These are phyloP conservation scores for Ophiostoma montium DNA, from an alignment of 2,329 filamentous ascomycete genomes.

Conservation along the genomic window DNA sequence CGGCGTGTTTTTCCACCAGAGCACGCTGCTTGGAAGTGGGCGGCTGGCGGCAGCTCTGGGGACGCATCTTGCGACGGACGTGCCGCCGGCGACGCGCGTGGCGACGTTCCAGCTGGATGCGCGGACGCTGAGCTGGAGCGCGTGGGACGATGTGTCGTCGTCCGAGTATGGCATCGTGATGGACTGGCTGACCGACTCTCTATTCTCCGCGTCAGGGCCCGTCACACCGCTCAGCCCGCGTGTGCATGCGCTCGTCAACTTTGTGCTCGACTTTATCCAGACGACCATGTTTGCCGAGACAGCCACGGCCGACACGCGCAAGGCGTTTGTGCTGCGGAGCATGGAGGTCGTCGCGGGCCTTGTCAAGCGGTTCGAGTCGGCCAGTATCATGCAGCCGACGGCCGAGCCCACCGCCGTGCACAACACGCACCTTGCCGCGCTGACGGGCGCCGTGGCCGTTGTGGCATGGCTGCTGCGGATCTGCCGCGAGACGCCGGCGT, in stretches of 20 bases:
- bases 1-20: slow-evolving; percentile 44
- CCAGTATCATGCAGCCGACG: not conserved
- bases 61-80: not conserved
- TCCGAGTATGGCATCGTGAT: slow-evolving; percentile 49
- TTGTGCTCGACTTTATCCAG: slow-evolving; percentile 34
- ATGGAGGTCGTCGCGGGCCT: slow-evolving; percentile 30
- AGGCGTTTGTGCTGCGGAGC: slow-evolving; percentile 29
- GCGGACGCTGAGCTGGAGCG: slow-evolving; percentile 37
- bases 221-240: not conserved
- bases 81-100: slow-evolving; percentile 8
- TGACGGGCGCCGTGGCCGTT: slow-evolving; percentile 24
- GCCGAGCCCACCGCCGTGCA: not conserved
- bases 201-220: not conserved
- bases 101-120: slow-evolving; percentile 30
- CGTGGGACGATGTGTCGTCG: slow-evolving; percentile 43
- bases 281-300: slow-evolving; percentile 26
- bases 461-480: slow-evolving; percentile 27
- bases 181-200: slow-evolving; percentile 32
- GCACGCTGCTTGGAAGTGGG: slow-evolving; percentile 43
- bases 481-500: slow-evolving; percentile 23
- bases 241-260: slow-evolving; percentile 24
- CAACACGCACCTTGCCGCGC: slow-evolving; percentile 15
- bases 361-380: slow-evolving; percentile 19
- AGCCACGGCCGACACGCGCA: slow-evolving; percentile 19
- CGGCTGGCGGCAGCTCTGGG: slow-evolving; percentile 27